phyloP scores from a whole-genome alignment of 2,329 filamentous ascomycete species.

The Metarhizium anisopliae region DNA sequence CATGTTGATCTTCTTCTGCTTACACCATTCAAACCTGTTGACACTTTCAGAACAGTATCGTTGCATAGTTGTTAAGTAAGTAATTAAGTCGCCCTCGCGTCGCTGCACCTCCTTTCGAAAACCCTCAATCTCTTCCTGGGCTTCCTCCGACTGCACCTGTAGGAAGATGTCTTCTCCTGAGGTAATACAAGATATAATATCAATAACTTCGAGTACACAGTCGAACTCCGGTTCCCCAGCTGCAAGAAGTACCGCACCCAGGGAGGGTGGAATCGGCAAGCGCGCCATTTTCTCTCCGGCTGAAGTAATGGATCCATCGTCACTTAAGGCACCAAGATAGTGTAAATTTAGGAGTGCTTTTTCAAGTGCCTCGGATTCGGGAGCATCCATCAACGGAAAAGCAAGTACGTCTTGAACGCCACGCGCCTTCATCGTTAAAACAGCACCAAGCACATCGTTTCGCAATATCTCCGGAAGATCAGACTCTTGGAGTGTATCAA shows the following conservation, averaged over 20 bases:
- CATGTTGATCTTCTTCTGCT: conserved; percentile 43
- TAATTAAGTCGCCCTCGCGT: conserved; percentile 57
- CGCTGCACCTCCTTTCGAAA: conserved; percentile 48
- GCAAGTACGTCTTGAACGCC: conserved; percentile 72
- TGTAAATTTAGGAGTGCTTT: conserved; percentile 76
- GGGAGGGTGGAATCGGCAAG: conserved; percentile 72
- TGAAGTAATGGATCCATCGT: conserved; percentile 63
- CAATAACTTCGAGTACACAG: conserved; percentile 75
- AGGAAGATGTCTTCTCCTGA: conserved; percentile 55
- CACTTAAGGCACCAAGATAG: conserved; percentile 65
- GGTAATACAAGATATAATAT: conserved; percentile 63
- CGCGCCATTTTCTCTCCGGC: conserved; percentile 69
- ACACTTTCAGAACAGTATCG: conserved; percentile 48
- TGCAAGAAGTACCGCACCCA: conserved; percentile 75
- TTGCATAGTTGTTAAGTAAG: conserved; percentile 55
- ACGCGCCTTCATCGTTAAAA: conserved; percentile 88
- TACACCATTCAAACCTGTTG: conserved; percentile 50
- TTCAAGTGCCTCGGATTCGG: conserved; percentile 67
- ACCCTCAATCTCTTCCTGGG: conserved; percentile 42
- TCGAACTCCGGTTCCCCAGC: conserved; percentile 61
- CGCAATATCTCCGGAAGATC: conserved; percentile 85
- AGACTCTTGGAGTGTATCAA: conserved; percentile 57
- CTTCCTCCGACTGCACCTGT: conserved; percentile 49
- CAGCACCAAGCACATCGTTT: conserved; percentile 76
- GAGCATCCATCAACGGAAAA: conserved; percentile 81